Conservation (phyloP, 306 rosid species). For the Vicia faba region DNA sequence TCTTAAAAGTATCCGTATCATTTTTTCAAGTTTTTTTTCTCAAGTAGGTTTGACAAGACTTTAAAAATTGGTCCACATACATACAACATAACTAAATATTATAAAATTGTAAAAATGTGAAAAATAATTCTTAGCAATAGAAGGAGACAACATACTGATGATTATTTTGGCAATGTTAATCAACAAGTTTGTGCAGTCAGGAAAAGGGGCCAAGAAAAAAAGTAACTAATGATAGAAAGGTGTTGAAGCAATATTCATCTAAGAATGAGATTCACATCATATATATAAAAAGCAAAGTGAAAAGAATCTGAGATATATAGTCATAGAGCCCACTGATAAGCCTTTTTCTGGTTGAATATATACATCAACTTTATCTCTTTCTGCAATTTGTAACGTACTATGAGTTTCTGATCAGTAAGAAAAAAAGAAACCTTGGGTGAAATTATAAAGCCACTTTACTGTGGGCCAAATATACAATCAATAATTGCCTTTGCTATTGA, state of each 20-base stretch:
- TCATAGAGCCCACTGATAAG: slow-evolving; percentile 2
- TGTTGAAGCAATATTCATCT: slow-evolving; percentile 21
- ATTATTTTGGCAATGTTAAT: slow-evolving; percentile 14
- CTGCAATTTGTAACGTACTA: not conserved
- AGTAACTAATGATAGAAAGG: slow-evolving; percentile 1
- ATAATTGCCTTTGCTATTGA: slow-evolving; percentile 31
- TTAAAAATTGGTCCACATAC: no score
- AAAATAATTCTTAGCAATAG: not conserved
- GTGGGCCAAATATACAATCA: slow-evolving; percentile 13
- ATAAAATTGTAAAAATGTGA: not conserved
- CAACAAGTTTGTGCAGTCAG: not conserved
- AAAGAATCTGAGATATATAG: slow-evolving; percentile 18
- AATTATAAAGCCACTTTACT: slow-evolving; percentile 1
- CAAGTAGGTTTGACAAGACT: not conserved
- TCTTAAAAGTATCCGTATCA: no score
- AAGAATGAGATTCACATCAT: slow-evolving; percentile 22
- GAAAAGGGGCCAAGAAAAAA: not conserved
- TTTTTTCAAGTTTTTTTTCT: no score
- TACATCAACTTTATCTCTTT: slow-evolving; percentile 15
- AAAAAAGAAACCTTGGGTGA: not conserved
- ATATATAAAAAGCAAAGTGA: not conserved
- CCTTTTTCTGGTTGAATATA: slow-evolving; percentile 7
- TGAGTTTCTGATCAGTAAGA: not conserved
- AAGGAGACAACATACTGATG: not conserved
- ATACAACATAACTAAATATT: not conserved